Percentiles rank a stretch among this genome's conserved stretches.
Conservation (phyloP, 1,139 yeast species). For the Petasospora rhodanensis region DNA sequence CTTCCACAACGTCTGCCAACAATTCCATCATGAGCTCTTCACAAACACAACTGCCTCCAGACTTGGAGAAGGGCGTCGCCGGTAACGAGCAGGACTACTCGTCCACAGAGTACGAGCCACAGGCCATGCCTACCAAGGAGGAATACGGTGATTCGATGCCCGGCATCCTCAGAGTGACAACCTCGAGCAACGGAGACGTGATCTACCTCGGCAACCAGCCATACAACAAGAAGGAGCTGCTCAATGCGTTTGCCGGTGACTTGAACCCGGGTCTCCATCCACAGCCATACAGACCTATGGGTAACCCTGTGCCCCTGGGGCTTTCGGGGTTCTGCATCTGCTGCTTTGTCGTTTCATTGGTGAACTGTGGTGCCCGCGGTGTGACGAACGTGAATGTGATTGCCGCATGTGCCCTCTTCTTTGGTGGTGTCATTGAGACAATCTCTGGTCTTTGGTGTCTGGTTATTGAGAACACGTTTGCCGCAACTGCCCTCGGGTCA, state of each 20-base stretch:
- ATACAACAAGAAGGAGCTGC: constrained; percentile 50
- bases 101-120: constrained; percentile 12
- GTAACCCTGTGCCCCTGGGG: constrained; percentile 63
- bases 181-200: constrained; percentile 31
- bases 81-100: constrained; percentile 8
- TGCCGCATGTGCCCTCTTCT: constrained; percentile 49
- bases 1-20: background rate
- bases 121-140: constrained; percentile 4
- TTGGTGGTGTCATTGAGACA: constrained; percentile 64
- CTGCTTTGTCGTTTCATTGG: constrained; percentile 40
- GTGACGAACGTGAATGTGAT: constrained; percentile 45
- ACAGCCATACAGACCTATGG: constrained; percentile 31
- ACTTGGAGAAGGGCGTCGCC: constrained; percentile 13
- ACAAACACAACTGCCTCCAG: constrained; percentile 10
- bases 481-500: constrained; percentile 59
- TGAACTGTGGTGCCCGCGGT: constrained; percentile 51
- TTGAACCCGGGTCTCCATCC: constrained; percentile 51
- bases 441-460: constrained; percentile 67
- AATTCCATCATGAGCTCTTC: constrained; percentile 2
- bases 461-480: constrained; percentile 62
- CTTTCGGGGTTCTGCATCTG: constrained; percentile 54
- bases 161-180: constrained; percentile 18
- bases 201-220: constrained; percentile 54
- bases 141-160: constrained; percentile 5
- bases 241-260: constrained; percentile 55